A percentile compares a stretch with the other conserved stretches of the same genome.
These are phyloP conservation scores for Sugiyamaella japonica DNA, from an alignment of 1,139 yeast genomes.

Conservation along the genomic window DNA sequence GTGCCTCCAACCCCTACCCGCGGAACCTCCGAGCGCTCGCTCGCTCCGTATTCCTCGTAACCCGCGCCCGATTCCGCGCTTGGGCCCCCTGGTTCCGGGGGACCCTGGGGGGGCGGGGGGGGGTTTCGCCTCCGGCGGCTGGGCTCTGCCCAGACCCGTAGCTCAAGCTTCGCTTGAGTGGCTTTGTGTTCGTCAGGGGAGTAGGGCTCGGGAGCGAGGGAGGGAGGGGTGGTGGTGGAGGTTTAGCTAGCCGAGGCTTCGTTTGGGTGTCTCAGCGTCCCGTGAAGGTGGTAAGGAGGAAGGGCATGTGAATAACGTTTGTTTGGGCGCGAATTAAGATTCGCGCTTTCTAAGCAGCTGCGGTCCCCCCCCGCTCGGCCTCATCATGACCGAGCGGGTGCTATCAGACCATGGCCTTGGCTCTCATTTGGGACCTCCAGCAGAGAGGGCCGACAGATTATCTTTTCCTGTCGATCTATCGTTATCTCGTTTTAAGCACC, in stretches of 20 bases:
- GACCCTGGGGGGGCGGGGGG: neutral
- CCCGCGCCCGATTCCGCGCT: too few species aligned
- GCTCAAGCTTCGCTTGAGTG: constrained; percentile 6
- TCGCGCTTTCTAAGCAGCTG: neutral
- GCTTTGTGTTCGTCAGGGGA: neutral
- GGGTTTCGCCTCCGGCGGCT: constrained; percentile 8
- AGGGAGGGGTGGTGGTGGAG: neutral
- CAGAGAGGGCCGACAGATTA: too few species aligned
- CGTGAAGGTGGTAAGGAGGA: neutral
- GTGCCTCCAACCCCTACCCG: neutral
- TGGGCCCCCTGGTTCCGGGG: neutral
- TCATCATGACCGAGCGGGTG: neutral
- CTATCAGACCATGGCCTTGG: neutral
- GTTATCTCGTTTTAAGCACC: neutral
- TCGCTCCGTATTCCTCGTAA: constrained; percentile 3
- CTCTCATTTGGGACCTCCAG: neutral
- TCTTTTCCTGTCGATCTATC: neutral
- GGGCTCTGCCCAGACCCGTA: constrained; percentile 7
- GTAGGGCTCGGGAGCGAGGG: neutral
- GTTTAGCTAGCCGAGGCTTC: neutral
- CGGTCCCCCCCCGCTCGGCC: neutral
- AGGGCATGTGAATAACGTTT: neutral
- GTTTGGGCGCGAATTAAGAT: neutral
- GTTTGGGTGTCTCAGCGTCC: too few species aligned
- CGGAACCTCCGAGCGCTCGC: neutral